phyloP scores from a whole-genome alignment of 2,329 filamentous ascomycete species.

The Davidsoniella virescens region DNA sequence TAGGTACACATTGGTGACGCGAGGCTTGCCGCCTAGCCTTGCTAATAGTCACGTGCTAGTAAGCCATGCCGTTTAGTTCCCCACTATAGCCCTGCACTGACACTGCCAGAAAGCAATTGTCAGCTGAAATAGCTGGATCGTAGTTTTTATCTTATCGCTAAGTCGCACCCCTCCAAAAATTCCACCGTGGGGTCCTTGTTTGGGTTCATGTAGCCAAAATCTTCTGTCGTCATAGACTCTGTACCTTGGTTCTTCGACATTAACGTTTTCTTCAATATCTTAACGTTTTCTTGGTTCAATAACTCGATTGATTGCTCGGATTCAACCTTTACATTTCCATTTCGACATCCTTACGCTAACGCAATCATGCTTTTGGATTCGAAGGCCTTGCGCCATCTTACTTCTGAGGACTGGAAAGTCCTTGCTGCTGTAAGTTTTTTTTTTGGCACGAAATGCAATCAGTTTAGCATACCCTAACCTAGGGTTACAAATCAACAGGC shows the following conservation, averaged over 20 bases:
- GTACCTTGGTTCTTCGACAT: neutral
- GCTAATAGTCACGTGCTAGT: conserved; percentile 9
- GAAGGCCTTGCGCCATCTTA: conserved; percentile 81
- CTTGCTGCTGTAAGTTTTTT: conserved; percentile 59
- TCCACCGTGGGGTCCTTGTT: conserved; percentile 9
- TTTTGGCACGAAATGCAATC: no score
- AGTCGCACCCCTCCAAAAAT: conserved; percentile 3
- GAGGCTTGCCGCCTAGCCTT: conserved; percentile 23
- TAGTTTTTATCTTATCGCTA: conserved; percentile 12
- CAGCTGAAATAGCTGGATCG: neutral
- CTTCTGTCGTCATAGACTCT: conserved; percentile 9
- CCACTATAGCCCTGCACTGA: neutral
- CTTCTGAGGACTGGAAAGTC: conserved; percentile 85
- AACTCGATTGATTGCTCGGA: neutral
- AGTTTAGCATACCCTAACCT: conserved; percentile 7
- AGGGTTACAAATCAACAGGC: conserved; percentile 38
- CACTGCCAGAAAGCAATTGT: neutral
- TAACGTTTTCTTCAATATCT: neutral
- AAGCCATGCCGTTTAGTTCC: neutral
- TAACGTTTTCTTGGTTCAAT: neutral
- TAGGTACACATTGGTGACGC: conserved; percentile 19
- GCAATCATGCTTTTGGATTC: conserved; percentile 81
- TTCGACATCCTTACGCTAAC: no score
- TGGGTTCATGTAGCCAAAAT: neutral
- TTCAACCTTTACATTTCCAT: neutral